Conservation (phyloP, 768 basidiomycete genomes). For the Boletus fagicola region DNA sequence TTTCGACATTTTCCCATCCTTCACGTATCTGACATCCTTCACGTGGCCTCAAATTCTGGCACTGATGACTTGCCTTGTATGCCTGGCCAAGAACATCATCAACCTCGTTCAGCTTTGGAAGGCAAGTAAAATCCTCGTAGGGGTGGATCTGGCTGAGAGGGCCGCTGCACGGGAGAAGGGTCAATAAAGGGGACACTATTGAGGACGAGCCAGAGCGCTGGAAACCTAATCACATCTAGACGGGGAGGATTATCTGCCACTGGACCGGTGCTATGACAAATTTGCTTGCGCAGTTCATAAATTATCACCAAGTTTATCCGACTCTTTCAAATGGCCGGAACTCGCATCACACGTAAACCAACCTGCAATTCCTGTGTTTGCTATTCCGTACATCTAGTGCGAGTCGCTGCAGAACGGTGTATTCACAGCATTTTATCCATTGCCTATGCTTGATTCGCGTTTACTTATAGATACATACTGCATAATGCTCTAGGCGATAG, state of each 20-base stretch:
- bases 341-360: slow-evolving; percentile 4
- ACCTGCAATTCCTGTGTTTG: slow-evolving; percentile 1
- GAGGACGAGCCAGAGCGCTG: background rate
- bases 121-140: slow-evolving; percentile 91
- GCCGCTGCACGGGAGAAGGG: slow-evolving; percentile 52
- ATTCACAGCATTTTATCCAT: slow-evolving; percentile 7
- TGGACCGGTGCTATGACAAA: slow-evolving; percentile 6
- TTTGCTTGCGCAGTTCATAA: slow-evolving; percentile 11
- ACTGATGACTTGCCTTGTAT: slow-evolving; percentile 60
- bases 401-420: slow-evolving; percentile 14
- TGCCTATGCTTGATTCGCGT: slow-evolving; percentile 3
- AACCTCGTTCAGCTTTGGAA: slow-evolving; percentile 98
- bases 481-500: slow-evolving; percentile 12
- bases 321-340: background rate
- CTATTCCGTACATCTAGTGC: slow-evolving; percentile 3
- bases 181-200: slow-evolving; percentile 6
- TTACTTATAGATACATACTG: slow-evolving; percentile 16
- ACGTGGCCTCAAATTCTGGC: slow-evolving; percentile 83
- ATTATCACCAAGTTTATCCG: slow-evolving; percentile 13
- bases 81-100: slow-evolving; percentile 83
- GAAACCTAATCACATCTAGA: slow-evolving; percentile 16
- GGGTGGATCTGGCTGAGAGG: slow-evolving; percentile 87
- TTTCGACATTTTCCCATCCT: slow-evolving; percentile 19
- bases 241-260: slow-evolving; percentile 5
- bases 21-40: slow-evolving; percentile 30